phyloP scores from a whole-genome alignment of 2,329 filamentous ascomycete genomes.

The Beauveria asiatica region DNA sequence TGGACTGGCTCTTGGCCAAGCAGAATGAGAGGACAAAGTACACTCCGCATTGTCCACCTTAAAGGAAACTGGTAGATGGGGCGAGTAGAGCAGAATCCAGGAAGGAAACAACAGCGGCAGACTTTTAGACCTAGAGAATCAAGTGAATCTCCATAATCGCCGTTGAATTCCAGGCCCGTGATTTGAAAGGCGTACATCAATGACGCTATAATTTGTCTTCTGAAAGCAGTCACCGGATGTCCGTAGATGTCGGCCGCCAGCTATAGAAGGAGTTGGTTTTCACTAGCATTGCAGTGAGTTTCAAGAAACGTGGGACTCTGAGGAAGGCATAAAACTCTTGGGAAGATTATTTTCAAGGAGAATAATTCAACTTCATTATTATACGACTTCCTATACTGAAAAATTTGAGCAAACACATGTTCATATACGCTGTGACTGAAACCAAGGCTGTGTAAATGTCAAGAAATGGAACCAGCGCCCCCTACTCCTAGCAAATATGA shows the following conservation, averaged over 20 bases:
- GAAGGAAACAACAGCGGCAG: slow-evolving; percentile 14
- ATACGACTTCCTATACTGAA: not conserved
- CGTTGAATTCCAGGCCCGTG: no score
- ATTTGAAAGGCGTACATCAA: no score
- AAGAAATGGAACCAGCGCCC: not conserved
- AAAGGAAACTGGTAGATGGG: no score
- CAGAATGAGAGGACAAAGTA: not conserved
- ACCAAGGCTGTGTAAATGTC: not conserved
- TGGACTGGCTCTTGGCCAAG: not conserved
- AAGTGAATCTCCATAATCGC: slow-evolving; percentile 20
- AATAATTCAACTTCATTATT: no score
- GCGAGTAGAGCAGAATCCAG: not conserved
- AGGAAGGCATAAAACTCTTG: no score
- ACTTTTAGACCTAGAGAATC: slow-evolving; percentile 22
- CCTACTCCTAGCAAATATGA: not conserved
- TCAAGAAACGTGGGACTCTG: no score
- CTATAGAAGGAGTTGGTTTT: no score
- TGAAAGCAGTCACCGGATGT: no score
- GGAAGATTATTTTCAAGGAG: no score
- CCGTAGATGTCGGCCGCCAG: no score
- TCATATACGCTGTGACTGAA: not conserved
- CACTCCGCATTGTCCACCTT: not conserved
- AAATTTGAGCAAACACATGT: not conserved
- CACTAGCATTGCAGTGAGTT: no score
- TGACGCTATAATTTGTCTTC: no score